Conservation (phyloP, 768 basidiomycete genomes). For the Cystobasidium ongulense region DNA sequence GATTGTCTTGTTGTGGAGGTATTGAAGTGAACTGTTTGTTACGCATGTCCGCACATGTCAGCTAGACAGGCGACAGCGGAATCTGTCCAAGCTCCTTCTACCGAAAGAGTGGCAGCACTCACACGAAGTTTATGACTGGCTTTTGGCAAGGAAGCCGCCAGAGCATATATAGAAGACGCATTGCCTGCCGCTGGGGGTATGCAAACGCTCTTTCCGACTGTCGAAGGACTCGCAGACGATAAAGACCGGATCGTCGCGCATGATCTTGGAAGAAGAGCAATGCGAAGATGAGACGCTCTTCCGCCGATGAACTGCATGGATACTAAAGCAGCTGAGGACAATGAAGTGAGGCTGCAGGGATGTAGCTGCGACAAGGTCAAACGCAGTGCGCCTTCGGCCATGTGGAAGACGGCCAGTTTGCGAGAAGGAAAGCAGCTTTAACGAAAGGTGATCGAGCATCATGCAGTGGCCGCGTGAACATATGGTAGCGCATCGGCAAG, state of each 20-base stretch:
- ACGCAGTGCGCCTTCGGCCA: background rate
- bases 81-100: background rate
- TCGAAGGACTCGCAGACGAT: background rate
- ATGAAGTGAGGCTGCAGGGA: background rate
- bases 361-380: background rate
- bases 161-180: background rate
- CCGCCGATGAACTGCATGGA: background rate
- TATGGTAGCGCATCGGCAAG: too few species aligned
- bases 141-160: background rate
- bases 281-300: background rate
- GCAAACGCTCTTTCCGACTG: background rate
- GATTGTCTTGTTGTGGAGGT: background rate
- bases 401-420: background rate
- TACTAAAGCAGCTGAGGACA: background rate
- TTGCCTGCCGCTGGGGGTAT: background rate
- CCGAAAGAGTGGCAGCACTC: background rate
- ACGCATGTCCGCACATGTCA: too few species aligned
- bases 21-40: background rate
- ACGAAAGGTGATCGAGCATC: background rate
- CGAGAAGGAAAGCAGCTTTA: background rate
- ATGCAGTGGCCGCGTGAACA: too few species aligned
- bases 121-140: background rate
- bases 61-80: too few species aligned
- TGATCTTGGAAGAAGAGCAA: background rate
- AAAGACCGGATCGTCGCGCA: background rate